Evolutionary conservation across 352 stramenopile genomes (phyloP), one percentile per base, ranked within the genome.

Genomic region (Phytophthora podocarpi): DNA sequence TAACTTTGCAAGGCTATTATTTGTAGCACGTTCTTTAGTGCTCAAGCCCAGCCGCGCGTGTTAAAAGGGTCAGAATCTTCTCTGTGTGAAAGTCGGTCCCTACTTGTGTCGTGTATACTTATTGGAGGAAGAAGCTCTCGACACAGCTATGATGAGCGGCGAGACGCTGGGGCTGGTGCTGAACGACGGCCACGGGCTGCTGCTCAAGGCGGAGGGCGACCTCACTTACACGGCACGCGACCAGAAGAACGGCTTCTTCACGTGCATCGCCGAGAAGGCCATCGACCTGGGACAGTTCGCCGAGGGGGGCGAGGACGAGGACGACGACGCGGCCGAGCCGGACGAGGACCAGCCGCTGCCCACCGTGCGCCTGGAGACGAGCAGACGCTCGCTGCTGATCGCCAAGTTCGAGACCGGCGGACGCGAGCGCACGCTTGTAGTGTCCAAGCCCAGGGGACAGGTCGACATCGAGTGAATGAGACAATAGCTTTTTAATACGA

Each of bases 231-330:
- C 77, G 26, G 63, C 74, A 16, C 49, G 43, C n/a, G 58, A 80
- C 34, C 64, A 78, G 39, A 76, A 83, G 53, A 87, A 65, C 48
- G 82, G 84, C n/a, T 93, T 93, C 72, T 93, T 91, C 60, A 78
- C 82, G 31, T 80, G 74, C 36, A 89, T 93, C 59, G 77, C 70
- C 2, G 74, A 90, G 54, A 85, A 82, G 46, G 84, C 84, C 55
- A 80, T 86, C 27, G 74, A 72, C 18, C 36, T 88, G 49, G 69
- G 73, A 8, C 62, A 69, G 31, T 70, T 86, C 40, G 70, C 65
- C 10, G 73, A 74, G 23, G 66, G 66, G 10, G 47, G 57, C 15
- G 62, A 73, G 16, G 56, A 70, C 21, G 64, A 62, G 12, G 52
- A 62, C n/a, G 64, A 68, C 3, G 64, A 74, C 60, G 46, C 53